Percentiles rank a stretch among this genome's conserved stretches.
Conservation (phyloP, 768 basidiomycete species). For the Phanerodontia chrysosporium region DNA sequence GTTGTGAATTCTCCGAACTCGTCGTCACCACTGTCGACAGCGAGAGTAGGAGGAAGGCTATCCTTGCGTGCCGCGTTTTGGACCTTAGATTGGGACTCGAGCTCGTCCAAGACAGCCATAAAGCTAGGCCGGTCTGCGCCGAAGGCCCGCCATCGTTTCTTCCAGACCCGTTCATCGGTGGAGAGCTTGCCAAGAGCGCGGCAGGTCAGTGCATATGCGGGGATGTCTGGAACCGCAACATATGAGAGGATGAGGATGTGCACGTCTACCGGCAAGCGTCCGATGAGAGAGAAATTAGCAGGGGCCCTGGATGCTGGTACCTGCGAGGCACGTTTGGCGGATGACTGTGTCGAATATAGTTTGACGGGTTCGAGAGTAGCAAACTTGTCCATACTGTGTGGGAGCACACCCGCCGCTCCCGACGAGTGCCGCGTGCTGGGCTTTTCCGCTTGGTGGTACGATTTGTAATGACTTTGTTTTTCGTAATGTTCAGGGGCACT, state of each 20-base stretch:
- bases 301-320: constrained; percentile 16
- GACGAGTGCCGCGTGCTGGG: too few relatives aligned
- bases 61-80: constrained; percentile 35
- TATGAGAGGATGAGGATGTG: constrained; percentile 70
- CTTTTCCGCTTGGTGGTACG: too few relatives aligned
- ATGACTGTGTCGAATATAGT: constrained; percentile 19
- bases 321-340: constrained; percentile 13
- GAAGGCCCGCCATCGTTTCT: constrained; percentile 63
- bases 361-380: constrained; percentile 69
- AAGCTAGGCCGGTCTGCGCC: constrained; percentile 43
- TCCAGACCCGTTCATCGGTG: constrained; percentile 78
- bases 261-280: constrained; percentile 73
- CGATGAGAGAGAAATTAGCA: constrained; percentile 45
- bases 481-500: constrained; percentile 8
- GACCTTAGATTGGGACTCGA: constrained; percentile 46
- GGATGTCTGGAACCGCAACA: constrained; percentile 78
- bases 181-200: constrained; percentile 60
- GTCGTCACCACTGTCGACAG: constrained; percentile 54
- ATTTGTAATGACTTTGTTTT: too few relatives aligned
- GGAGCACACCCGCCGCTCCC: too few relatives aligned
- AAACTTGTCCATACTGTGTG: constrained; percentile 71
- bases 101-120: constrained; percentile 47
- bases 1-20: constrained; percentile 88
- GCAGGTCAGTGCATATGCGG: constrained; percentile 65
- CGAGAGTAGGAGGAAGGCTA: constrained; percentile 54